A percentile compares a stretch with the other conserved stretches of the same genome.
Conservation (phyloP, 179 eudicot genomes). For the Amaranthus tricolor region DNA sequence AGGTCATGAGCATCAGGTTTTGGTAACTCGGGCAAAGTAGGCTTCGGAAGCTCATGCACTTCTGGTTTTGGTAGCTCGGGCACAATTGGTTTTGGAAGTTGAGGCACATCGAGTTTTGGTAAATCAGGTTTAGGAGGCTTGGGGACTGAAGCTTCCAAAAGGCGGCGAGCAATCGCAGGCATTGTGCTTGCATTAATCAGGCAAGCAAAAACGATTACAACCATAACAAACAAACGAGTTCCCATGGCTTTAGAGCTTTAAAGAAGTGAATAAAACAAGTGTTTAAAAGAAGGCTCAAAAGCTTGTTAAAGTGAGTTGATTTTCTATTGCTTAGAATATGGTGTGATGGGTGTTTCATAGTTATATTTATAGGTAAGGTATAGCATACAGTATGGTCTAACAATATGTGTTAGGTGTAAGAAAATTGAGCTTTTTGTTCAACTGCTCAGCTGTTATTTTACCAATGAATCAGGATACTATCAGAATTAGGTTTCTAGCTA, state of each 20-base stretch:
- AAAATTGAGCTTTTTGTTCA: slow-evolving; percentile 20
- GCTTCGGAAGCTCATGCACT: slow-evolving; percentile 14
- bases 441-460: slow-evolving; percentile 2
- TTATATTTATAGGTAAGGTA: slow-evolving; percentile 12
- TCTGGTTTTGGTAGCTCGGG: slow-evolving; percentile 18
- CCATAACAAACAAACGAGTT: neutral
- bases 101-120: slow-evolving; percentile 19
- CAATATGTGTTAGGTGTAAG: slow-evolving; percentile 16
- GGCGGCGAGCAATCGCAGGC: slow-evolving; percentile 25
- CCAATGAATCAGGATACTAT: slow-evolving; percentile 2
- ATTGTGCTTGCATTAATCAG: slow-evolving; percentile 10
- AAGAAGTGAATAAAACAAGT: neutral
- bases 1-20: neutral
- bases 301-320: too few species aligned
- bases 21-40: slow-evolving; percentile 16
- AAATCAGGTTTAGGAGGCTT: slow-evolving; percentile 32
- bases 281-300: neutral
- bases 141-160: slow-evolving; percentile 28
- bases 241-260: slow-evolving; percentile 26
- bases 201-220: slow-evolving; percentile 7
- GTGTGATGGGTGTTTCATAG: neutral
- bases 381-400: neutral
- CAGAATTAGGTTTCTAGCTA: neutral
- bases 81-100: slow-evolving; percentile 15
- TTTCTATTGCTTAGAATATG: slow-evolving; percentile 3